phyloP scores from a whole-genome alignment of 108 stramenopile species.

The Nitzschia putrida region DNA sequence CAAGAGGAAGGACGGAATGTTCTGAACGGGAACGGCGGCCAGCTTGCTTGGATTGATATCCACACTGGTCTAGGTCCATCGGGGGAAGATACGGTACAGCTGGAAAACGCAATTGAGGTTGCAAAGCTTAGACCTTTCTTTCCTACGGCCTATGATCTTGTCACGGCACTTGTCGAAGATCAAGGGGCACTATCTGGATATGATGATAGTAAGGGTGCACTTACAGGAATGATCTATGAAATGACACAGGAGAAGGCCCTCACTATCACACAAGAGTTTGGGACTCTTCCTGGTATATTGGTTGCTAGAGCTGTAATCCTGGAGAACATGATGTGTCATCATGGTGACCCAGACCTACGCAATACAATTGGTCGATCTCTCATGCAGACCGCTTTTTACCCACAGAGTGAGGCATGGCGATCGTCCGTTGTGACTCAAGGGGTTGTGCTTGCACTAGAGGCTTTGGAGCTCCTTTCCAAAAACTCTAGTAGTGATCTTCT shows the following conservation, averaged over 20 bases:
- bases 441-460: conserved; percentile 28
- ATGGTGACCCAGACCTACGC: conserved; percentile 15
- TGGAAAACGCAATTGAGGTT: conserved; percentile 1
- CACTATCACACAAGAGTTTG: conserved; percentile 67
- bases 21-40: conserved; percentile 9
- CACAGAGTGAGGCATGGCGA: conserved; percentile 49
- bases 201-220: conserved; percentile 20
- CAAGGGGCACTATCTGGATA: conserved; percentile 27
- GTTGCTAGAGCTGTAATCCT: conserved; percentile 65
- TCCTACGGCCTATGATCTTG: conserved; percentile 16
- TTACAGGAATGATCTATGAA: conserved; percentile 14
- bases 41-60: conserved; percentile 75
- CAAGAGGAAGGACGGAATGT: conserved; percentile 13
- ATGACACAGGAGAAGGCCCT: conserved; percentile 5
- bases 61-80: conserved; percentile 80
- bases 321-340: conserved; percentile 70
- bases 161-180: conserved; percentile 8
- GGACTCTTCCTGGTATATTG: conserved; percentile 58
- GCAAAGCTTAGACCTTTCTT: not conserved
- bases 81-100: conserved; percentile 49
- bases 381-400: conserved; percentile 50
- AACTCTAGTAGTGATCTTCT: no score
- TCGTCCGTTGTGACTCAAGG: conserved; percentile 39
- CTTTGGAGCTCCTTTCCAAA: conserved; percentile 16
- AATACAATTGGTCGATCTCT: conserved; percentile 12